Evolutionary conservation across 176 grass and related monocot genomes (phyloP).

Genomic region (bread wheat (Triticum aestivum)): DNA sequence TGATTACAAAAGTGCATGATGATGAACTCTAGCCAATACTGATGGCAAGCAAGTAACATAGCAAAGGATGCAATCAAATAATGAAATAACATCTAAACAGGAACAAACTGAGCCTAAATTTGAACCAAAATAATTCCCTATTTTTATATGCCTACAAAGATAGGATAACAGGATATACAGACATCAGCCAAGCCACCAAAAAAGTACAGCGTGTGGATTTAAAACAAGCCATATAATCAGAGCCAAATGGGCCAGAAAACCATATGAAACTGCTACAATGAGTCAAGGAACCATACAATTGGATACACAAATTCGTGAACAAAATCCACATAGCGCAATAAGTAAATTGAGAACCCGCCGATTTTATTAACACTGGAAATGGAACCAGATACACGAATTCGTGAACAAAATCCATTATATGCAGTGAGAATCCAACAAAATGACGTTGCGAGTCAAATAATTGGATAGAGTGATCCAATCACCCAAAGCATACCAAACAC

Average conservation of each 20-base stretch:
- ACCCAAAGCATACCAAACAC: not conserved
- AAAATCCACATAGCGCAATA: too few relatives aligned
- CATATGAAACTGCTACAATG: not conserved
- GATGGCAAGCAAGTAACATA: not conserved
- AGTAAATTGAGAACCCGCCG: not conserved
- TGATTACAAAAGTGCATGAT: not conserved
- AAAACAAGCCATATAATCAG: not conserved
- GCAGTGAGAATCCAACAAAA: not conserved
- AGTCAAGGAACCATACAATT: not conserved
- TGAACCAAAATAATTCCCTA: not conserved
- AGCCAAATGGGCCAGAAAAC: not conserved
- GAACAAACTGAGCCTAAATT: not conserved
- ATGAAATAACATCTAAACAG: not conserved
- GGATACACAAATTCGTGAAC: too few relatives aligned
- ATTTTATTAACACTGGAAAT: constrained; percentile 11
- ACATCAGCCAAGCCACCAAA: not conserved
- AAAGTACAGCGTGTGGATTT: not conserved
- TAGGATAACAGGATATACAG: not conserved
- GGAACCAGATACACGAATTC: not conserved
- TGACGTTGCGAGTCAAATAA: not conserved
- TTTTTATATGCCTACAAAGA: not conserved
- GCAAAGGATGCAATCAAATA: not conserved
- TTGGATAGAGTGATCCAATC: not conserved
- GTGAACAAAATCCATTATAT: not conserved
- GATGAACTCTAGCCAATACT: not conserved